These are phyloP conservation scores for Trichophyton verrucosum DNA, from an alignment of 2,329 filamentous ascomycete genomes.

Conservation along the genomic window DNA sequence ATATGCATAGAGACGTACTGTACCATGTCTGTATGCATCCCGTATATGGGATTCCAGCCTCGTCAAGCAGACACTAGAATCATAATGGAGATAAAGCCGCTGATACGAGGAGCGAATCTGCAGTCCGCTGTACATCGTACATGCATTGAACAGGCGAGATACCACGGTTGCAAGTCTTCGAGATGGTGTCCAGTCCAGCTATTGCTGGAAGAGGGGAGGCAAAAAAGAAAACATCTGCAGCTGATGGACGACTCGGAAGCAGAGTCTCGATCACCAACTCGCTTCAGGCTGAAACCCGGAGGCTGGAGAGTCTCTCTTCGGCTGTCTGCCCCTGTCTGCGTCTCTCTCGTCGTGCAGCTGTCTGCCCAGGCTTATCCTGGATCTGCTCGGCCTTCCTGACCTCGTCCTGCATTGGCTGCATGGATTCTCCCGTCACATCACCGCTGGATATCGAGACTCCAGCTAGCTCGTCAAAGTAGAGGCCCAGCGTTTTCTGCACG, in stretches of 20 bases:
- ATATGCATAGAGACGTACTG: neutral
- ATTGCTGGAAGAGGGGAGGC: neutral
- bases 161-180: neutral
- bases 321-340: neutral
- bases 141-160: neutral
- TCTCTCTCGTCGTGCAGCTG: neutral
- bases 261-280: neutral
- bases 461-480: neutral
- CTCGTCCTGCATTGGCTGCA: neutral
- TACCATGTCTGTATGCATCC: neutral
- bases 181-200: neutral
- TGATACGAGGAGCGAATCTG: neutral
- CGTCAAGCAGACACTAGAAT: neutral
- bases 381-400: neutral
- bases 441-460: neutral
- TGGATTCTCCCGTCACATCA: neutral
- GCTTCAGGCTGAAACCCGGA: slow-evolving; percentile 3
- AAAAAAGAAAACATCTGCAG: neutral
- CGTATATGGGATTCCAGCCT: neutral
- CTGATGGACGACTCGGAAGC: neutral
- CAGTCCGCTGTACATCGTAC: neutral
- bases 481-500: neutral
- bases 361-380: neutral
- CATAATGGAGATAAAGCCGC: slow-evolving; percentile 1
- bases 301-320: neutral